Base-by-base conservation (phyloP, 108 stramenopile species). In the Skeletonema potamos region DNA sequence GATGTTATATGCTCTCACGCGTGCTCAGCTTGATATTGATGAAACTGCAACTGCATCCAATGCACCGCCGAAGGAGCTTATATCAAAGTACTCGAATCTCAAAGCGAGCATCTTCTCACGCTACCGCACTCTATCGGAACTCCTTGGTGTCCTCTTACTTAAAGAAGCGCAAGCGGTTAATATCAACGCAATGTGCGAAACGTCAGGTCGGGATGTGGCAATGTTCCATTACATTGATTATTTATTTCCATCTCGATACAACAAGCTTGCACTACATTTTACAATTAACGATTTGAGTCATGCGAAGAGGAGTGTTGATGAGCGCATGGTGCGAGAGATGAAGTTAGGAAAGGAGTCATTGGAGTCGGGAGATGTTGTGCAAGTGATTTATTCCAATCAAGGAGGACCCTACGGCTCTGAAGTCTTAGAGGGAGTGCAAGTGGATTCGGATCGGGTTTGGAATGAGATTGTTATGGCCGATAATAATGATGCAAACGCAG, bases 371-470 rank as follows among this genome's bases (percentile, higher is more conserved):
- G 69, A 83, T 59, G 82, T 66, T n/a, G 41, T 81, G 13, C 77
- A 87, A 11, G 79, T 96, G 33, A 82, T 90, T 32, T 74, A 89
- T 28, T 88, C 89, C 64, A 96, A 96, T 79, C 73, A 67, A 7
- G 95, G 95, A 10, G 95, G 95, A 24, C 95, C 95, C 9, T 96
- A 96, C 69, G 95, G 95, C 27, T 83, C 85, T 3, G 81, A 91
- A 55, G 92, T 90, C 1, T 72, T 96, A 66, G 61, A 55, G 11
- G 86, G 81, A 24, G 89, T 96, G 7, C 91, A 92, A 68, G 54
- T 34, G 8, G 95, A 87, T 58, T 92, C 91, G 4, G 91, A 92
- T 66, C 59, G 66, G 6, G 89, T 92, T 0, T 96, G 92, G 92
- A 72, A 90, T 62, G 71, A 54, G 37, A 61, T 87, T 29, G 73